Conservation (phyloP, 169 alveolate species). For the Eimeria acervulina region DNA sequence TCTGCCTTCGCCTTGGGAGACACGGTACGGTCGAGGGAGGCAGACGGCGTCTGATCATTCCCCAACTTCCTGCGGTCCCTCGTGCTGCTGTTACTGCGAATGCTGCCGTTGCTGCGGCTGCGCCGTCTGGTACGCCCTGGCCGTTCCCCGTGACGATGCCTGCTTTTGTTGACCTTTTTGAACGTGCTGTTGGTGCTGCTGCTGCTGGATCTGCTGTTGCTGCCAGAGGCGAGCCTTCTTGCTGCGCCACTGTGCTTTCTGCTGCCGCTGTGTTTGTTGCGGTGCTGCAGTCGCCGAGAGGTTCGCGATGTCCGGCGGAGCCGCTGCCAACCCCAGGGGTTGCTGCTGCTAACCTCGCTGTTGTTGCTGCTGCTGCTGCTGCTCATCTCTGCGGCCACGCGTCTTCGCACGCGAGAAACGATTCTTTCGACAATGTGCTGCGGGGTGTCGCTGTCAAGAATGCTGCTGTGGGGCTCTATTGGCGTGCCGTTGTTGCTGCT, state of each 20-base stretch:
- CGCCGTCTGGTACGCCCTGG: background rate
- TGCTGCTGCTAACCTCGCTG: slow-evolving; percentile 11
- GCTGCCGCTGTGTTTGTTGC: slow-evolving; percentile 5
- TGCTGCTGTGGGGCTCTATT: background rate
- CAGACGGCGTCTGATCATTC: background rate
- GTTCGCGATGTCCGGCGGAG: background rate
- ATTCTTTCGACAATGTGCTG: slow-evolving; percentile 9
- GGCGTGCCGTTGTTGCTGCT: slow-evolving; percentile 13
- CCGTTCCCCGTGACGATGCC: background rate
- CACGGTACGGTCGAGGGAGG: background rate
- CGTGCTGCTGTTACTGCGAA: background rate
- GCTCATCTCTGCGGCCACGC: slow-evolving; percentile 25
- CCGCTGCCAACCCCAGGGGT: slow-evolving; percentile 8
- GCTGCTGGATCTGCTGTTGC: slow-evolving; percentile 28
- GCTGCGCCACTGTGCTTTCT: background rate
- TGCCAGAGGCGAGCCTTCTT: background rate
- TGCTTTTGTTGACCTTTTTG: background rate
- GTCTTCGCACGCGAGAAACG: slow-evolving; percentile 56
- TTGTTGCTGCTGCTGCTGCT: slow-evolving; percentile 25
- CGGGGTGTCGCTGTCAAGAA: slow-evolving; percentile 8
- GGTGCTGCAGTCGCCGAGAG: background rate
- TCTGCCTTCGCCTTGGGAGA: background rate
- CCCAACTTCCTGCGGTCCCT: background rate
- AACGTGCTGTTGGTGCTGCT: background rate
- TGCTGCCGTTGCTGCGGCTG: slow-evolving; percentile 34